phyloP scores from a whole-genome alignment of 2,329 filamentous ascomycete genomes.

The Bipolaris cookei region DNA sequence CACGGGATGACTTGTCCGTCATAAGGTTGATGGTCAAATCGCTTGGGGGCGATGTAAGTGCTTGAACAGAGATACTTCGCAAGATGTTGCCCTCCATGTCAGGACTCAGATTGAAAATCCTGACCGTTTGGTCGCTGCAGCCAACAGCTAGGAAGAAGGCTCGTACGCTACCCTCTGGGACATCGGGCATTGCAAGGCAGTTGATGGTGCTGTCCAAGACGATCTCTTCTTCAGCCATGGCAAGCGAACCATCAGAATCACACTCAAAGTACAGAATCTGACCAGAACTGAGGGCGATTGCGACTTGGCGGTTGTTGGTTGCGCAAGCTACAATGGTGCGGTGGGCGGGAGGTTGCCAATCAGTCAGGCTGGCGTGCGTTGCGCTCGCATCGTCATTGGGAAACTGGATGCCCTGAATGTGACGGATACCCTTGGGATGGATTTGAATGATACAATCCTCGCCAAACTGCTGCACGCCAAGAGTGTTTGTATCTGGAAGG shows the following conservation, averaged over 20 bases:
- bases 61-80: constrained; percentile 93
- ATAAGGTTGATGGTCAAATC: constrained; percentile 91
- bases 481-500: constrained; percentile 82
- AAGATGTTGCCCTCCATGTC: constrained; percentile 73
- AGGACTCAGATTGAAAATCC: constrained; percentile 86
- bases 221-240: constrained; percentile 91
- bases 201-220: constrained; percentile 96
- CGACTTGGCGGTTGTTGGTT: constrained; percentile 91
- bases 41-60: constrained; percentile 86
- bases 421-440: constrained; percentile 93
- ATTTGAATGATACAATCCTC: constrained; percentile 93
- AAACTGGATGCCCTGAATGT: constrained; percentile 71
- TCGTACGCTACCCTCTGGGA: constrained; percentile 85
- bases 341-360: constrained; percentile 93
- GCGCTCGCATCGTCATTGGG: constrained; percentile 32
- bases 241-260: constrained; percentile 86
- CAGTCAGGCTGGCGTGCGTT: constrained; percentile 71
- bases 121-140: constrained; percentile 94
- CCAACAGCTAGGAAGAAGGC: constrained; percentile 95
- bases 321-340: constrained; percentile 93
- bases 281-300: constrained; percentile 90
- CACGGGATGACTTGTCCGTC: constrained; percentile 89
- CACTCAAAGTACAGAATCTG: constrained; percentile 99
- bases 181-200: constrained; percentile 89
- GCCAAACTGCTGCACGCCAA: constrained; percentile 92